Evolutionary conservation across 2,329 filamentous ascomycete species (phyloP), one percentile per base, ranked within the genome.

Genomic region (Cercospora janseana): DNA sequence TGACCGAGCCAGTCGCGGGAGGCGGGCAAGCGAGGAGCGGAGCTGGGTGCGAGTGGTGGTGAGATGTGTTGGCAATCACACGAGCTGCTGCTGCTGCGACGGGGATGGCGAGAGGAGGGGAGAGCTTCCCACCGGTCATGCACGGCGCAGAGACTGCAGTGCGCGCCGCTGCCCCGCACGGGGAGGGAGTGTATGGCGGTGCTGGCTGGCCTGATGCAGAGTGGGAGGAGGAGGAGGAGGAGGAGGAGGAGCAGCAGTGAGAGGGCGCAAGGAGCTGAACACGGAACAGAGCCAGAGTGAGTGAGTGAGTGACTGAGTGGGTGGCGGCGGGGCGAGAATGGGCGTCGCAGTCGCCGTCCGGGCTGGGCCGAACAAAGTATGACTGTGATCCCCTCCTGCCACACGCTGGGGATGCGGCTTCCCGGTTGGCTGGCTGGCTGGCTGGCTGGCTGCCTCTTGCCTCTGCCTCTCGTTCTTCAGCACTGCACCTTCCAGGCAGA

Each of bases 401-500:
- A 38, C 34, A 21, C 34, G 34, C 8, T 20, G 34, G n/a, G n/a
- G n/a, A n/a, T n/a, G n/a, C n/a, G n/a, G n/a, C n/a, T n/a, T n/a
- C 16, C 34, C 9, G 4, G 3, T 7, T 29, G 10, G 27, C 13
- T 3, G 27, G 27, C 27, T 38, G 34, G 15, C 15, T 20, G 15
- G 20, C 18, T 20, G 34, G 18, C 34, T 37, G 32, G 20, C 12
- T 42, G 23, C 37, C 43, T 18, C 21, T 15, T 48, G 38, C 45
- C 16, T 41, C 45, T 42, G 38, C 34, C 31, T 40, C 66, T 4
- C 66, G 66, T 69, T 87, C 88, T 4, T 87, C 46, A 21, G 31
- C 38, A 26, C 13, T 20, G 26, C 12, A 18, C 31, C 35, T 16
- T 38, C 46, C 51, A 34, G 24, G 27, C 32, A 40, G 34, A 23